Percentiles rank a stretch among this genome's conserved stretches.
phyloP scores from a whole-genome alignment of 208 protist species.

The Trypanosoma melophagium region DNA sequence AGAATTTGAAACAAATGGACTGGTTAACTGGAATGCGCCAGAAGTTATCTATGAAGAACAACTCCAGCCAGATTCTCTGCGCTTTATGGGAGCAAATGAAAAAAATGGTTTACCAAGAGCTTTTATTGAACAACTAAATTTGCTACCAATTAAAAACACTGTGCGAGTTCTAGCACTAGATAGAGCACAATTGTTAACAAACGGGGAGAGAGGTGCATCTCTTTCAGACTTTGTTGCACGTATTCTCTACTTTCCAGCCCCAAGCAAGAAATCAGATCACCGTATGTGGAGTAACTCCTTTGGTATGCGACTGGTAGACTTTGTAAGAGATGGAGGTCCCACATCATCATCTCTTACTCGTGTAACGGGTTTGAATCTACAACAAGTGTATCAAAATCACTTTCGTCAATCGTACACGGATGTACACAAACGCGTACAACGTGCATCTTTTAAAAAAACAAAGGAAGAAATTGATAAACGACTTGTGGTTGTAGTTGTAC shows the following conservation, averaged over 20 bases:
- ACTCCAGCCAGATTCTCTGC: constrained; percentile 8
- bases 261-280: not conserved
- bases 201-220: not conserved
- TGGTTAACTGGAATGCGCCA: constrained; percentile 5
- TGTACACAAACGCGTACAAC: not conserved
- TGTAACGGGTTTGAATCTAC: constrained; percentile 15
- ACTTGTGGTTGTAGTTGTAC: constrained; percentile 18
- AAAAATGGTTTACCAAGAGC: not conserved
- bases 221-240: constrained; percentile 15
- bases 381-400: constrained; percentile 26
- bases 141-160: constrained; percentile 6
- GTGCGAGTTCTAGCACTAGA: constrained; percentile 17
- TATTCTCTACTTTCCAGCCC: constrained; percentile 24
- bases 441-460: too few species aligned
- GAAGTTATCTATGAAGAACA: not conserved
- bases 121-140: constrained; percentile 4
- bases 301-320: constrained; percentile 18
- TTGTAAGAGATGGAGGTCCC: not conserved
- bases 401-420: not conserved
- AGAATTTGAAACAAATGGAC: not conserved
- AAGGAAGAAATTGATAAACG: constrained; percentile 1
- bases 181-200: not conserved
- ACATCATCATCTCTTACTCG: not conserved
- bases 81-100: constrained; percentile 3
- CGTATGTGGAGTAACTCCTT: constrained; percentile 4